These are phyloP conservation scores for Myriosclerotinia scirpicola DNA, from an alignment of 2,329 filamentous ascomycete genomes.

Conservation along the genomic window DNA sequence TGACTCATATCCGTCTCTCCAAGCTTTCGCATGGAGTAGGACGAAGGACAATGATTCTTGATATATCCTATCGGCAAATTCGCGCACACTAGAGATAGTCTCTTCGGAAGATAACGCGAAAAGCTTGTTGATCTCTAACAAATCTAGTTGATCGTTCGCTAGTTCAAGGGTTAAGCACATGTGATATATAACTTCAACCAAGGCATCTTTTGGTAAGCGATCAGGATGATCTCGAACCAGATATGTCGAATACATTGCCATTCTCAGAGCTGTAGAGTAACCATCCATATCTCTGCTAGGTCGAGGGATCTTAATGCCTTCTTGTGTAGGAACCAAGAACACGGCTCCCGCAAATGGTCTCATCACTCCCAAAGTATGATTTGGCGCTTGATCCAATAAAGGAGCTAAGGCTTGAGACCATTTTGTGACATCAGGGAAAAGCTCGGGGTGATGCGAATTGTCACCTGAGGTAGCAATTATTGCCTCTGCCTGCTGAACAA, in stretches of 20 bases:
- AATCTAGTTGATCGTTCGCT: conserved; percentile 52
- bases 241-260: conserved; percentile 67
- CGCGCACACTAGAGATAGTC: conserved; percentile 34
- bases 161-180: conserved; percentile 53
- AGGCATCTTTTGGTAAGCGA: conserved; percentile 45
- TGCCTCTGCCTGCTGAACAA: conserved; percentile 51
- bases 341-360: conserved; percentile 70
- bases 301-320: conserved; percentile 30
- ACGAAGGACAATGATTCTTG: conserved; percentile 23
- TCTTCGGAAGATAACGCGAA: conserved; percentile 48
- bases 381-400: conserved; percentile 54
- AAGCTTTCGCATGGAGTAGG: conserved; percentile 47
- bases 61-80: conserved; percentile 7
- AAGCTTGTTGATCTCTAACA: conserved; percentile 47
- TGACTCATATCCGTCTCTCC: conserved; percentile 39
- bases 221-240: conserved; percentile 51
- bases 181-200: conserved; percentile 53
- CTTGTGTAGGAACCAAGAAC: conserved; percentile 54
- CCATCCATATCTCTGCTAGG: conserved; percentile 63
- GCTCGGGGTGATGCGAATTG: conserved; percentile 41
- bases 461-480: conserved; percentile 43
- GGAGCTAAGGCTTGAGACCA: conserved; percentile 65
- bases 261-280: conserved; percentile 70
- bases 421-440: conserved; percentile 62
- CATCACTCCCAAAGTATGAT: conserved; percentile 69